Percentiles rank a stretch among this genome's conserved stretches.
Evolutionary conservation across 805 yeast species (phyloP).

Genomic region (Kodamaea nitidulidarum): DNA sequence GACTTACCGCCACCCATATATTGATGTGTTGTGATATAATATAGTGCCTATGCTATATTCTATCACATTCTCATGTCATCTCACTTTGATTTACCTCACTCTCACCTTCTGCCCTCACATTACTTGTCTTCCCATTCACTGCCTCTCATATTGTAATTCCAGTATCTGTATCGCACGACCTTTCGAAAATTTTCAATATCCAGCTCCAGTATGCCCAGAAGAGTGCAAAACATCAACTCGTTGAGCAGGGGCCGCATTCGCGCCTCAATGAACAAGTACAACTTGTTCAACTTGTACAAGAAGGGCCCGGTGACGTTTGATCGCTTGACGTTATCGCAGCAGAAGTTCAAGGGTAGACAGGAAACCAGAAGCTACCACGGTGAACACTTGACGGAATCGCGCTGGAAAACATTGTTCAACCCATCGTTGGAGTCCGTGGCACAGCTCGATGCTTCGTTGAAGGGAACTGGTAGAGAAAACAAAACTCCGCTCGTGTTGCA

Average conservation of each 20-base stretch:
- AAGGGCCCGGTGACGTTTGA: slow-evolving; percentile 53
- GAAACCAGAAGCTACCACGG: slow-evolving; percentile 96
- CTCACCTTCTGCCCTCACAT: too few species aligned
- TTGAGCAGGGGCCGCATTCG: slow-evolving; percentile 71
- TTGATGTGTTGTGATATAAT: too few species aligned
- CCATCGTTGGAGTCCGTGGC: slow-evolving; percentile 79
- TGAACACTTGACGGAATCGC: slow-evolving; percentile 80
- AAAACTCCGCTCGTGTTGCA: slow-evolving; percentile 84
- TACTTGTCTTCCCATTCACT: too few species aligned
- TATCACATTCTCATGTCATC: too few species aligned
- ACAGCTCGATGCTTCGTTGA: slow-evolving; percentile 76
- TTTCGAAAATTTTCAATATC: slow-evolving; percentile 19
- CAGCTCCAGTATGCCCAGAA: slow-evolving; percentile 50
- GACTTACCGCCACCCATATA: too few species aligned
- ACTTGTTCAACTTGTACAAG: slow-evolving; percentile 83
- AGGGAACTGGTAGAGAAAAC: slow-evolving; percentile 46
- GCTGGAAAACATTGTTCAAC: slow-evolving; percentile 71
- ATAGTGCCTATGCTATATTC: too few species aligned
- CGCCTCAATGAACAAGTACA: slow-evolving; percentile 87
- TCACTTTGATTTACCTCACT: too few species aligned
- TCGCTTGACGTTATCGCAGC: slow-evolving; percentile 76
- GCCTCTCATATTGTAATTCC: too few species aligned
- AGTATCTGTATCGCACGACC: slow-evolving; percentile 62
- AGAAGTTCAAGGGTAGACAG: slow-evolving; percentile 86
- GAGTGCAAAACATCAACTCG: slow-evolving; percentile 52